phyloP scores from a whole-genome alignment of 2,329 filamentous ascomycete genomes.

The Microcyclosporella mali region DNA sequence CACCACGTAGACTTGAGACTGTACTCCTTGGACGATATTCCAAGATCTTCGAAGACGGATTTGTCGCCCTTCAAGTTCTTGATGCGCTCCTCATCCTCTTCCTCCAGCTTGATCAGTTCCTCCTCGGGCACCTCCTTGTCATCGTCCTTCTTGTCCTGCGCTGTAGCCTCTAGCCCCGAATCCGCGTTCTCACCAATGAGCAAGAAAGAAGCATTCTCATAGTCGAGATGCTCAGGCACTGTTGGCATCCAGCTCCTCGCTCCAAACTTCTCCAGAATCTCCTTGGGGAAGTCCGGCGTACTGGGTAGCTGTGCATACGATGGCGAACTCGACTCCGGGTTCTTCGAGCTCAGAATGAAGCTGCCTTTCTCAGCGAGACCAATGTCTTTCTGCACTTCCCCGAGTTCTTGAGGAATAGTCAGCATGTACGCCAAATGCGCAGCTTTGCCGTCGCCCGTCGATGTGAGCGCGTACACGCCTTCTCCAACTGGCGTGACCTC shows the following conservation, averaged over 20 bases:
- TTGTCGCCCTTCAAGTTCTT: slow-evolving; percentile 54
- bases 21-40: slow-evolving; percentile 58
- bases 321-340: slow-evolving; percentile 64
- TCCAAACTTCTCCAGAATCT: slow-evolving; percentile 69
- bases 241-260: slow-evolving; percentile 64
- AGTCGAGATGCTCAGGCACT: slow-evolving; percentile 55
- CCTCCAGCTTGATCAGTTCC: slow-evolving; percentile 67
- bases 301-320: slow-evolving; percentile 57
- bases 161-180: slow-evolving; percentile 53
- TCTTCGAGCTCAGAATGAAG: slow-evolving; percentile 74
- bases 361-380: slow-evolving; percentile 66
- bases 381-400: slow-evolving; percentile 67
- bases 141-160: slow-evolving; percentile 51
- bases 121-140: slow-evolving; percentile 59
- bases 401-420: slow-evolving; percentile 64
- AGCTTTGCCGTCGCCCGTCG: slow-evolving; percentile 54
- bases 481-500: slow-evolving; percentile 72
- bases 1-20: slow-evolving; percentile 58
- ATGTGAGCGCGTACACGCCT: slow-evolving; percentile 76
- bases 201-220: slow-evolving; percentile 68
- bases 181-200: slow-evolving; percentile 64
- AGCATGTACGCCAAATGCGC: slow-evolving; percentile 75
- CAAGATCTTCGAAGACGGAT: slow-evolving; percentile 55
- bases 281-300: slow-evolving; percentile 62
- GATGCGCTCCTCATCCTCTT: slow-evolving; percentile 66